A percentile compares a stretch with the other conserved stretches of the same genome.
Conservation (phyloP, 805 yeast species). For the Kodamaea nitidulidarum region DNA sequence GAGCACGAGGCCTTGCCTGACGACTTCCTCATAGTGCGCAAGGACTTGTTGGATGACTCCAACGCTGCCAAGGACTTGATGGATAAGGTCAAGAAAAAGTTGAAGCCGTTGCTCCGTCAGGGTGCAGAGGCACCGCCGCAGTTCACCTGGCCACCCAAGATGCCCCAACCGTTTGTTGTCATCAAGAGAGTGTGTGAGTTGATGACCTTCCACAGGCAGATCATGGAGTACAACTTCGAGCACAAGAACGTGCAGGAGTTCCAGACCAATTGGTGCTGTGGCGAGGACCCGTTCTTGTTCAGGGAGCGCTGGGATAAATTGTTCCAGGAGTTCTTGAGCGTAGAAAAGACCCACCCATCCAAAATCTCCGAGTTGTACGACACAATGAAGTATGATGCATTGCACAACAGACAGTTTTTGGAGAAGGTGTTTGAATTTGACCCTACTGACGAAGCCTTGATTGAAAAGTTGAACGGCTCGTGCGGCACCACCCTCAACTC, state of each 20-base stretch:
- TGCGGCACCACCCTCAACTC: constrained; percentile 45
- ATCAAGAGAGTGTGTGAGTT: constrained; percentile 91
- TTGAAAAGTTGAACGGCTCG: constrained; percentile 33
- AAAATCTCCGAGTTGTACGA: constrained; percentile 95
- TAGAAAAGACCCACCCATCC: constrained; percentile 96
- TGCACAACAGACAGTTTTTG: constrained; percentile 88
- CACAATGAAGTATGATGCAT: constrained; percentile 97
- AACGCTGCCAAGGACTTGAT: constrained; percentile 97
- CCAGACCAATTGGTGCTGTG: constrained; percentile 92
- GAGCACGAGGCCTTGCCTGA: constrained; percentile 52
- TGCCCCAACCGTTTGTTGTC: constrained; percentile 96
- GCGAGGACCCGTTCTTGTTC: constrained; percentile 86
- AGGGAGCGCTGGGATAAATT: constrained; percentile 97
- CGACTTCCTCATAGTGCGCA: constrained; percentile 75
- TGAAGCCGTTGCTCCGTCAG: constrained; percentile 88
- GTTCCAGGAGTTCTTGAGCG: constrained; percentile 84
- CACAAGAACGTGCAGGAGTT: constrained; percentile 60
- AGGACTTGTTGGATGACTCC: constrained; percentile 90
- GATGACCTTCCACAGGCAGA: constrained; percentile 84
- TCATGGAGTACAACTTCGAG: constrained; percentile 77
- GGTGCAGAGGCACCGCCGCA: constrained; percentile 97
- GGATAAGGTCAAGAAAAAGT: constrained; percentile 96
- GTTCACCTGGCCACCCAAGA: constrained; percentile 97
- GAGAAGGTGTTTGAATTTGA: constrained; percentile 74
- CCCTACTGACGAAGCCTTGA: constrained; percentile 37